phyloP scores from a whole-genome alignment of 352 stramenopile species.

The Pythium diclinum region DNA sequence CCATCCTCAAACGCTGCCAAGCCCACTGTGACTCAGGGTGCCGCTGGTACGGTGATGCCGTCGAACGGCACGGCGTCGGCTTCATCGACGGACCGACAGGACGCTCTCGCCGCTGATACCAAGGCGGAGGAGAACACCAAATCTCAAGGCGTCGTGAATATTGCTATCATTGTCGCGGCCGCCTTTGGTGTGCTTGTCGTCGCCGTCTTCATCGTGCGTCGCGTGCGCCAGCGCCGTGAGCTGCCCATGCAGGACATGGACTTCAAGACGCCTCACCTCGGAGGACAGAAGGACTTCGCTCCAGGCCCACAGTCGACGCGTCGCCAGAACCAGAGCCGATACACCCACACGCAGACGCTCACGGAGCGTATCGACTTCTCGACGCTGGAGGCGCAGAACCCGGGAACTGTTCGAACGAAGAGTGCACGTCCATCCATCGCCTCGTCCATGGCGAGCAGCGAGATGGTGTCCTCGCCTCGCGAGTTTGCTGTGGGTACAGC shows the following conservation, averaged over 20 bases:
- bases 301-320: slow-evolving; percentile 10
- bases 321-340: slow-evolving; percentile 10
- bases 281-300: slow-evolving; percentile 17
- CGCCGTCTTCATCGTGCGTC: slow-evolving; percentile 43
- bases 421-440: slow-evolving; percentile 5
- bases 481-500: slow-evolving; percentile 16
- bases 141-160: slow-evolving; percentile 37
- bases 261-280: slow-evolving; percentile 27
- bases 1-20: background rate
- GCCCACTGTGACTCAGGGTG: background rate
- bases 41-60: slow-evolving; percentile 11
- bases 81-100: slow-evolving; percentile 8
- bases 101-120: slow-evolving; percentile 16
- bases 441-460: slow-evolving; percentile 12
- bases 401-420: slow-evolving; percentile 18
- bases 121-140: slow-evolving; percentile 1
- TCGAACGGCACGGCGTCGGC: slow-evolving; percentile 12
- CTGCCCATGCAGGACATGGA: slow-evolving; percentile 28
- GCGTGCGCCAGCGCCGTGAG: slow-evolving; percentile 33
- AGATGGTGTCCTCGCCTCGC: background rate
- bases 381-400: slow-evolving; percentile 18
- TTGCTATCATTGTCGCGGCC: slow-evolving; percentile 43
- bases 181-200: slow-evolving; percentile 44
- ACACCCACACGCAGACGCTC: slow-evolving; percentile 15
- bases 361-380: slow-evolving; percentile 26